Base-by-base conservation (phyloP, 2,329 filamentous ascomycete species). In the Pseudonectria foliicola region DNA sequence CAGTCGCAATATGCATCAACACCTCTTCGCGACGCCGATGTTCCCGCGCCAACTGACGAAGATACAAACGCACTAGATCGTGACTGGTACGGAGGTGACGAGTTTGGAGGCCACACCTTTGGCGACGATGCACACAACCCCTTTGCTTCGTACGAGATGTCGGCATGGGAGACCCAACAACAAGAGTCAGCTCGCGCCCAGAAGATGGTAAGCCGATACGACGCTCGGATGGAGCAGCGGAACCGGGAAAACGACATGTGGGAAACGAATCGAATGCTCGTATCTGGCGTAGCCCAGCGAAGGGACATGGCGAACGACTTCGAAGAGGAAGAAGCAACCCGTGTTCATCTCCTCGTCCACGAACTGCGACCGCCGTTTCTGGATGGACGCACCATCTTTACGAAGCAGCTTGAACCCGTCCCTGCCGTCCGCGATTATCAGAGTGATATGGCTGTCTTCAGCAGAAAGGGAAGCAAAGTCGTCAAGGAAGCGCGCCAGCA, bases 371-470 rank as follows among this genome's bases (percentile, higher is more conserved):
- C 92, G 8, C 93, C 92, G 0, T 98, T 98, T 54, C 66, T 98
- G 31, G 90, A 98, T 62, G 92, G 92, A 15, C 80, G 88, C 50
- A 96, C 83, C 13, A 84, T 98, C 38, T 98, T 98, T 58, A 98
- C 92, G 4, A 96, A 95, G 61, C 93, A 98, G 60, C 61, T 96
- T 14, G 92, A 98, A 39, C 93, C 92, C 0, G 85, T 98, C 1
- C 87, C 90, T 1, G 93, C 92, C 1, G 85, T 98, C 11, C 77
- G 84, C 34, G 92, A 98, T 57, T 81, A 85, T 16, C 90, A 96
- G 61, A 98, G 93, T 56, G 92, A 98, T 55, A 95, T 98, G 92
- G 92, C 92, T 1, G 89, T 98, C 2, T 96, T 96, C 52, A 94
- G 88, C 63, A 77, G 90, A 28, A 95, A 95, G 58, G 92, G 92